These are phyloP conservation scores for Chrysosphaeria jannelii DNA, from an alignment of 2,329 filamentous ascomycete species.

Conservation along the genomic window DNA sequence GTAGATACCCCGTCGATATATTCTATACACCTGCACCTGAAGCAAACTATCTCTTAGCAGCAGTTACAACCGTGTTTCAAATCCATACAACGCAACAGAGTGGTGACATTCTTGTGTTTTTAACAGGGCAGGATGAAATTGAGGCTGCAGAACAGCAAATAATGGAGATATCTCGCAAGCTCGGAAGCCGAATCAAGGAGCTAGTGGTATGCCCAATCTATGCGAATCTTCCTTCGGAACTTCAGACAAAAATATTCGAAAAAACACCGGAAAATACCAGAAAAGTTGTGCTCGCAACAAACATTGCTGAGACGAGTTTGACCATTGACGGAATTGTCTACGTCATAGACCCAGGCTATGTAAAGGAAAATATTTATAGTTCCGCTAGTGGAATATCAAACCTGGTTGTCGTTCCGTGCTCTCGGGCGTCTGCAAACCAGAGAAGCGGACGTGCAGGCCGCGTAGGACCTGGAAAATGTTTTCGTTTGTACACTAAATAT, in stretches of 20 bases:
- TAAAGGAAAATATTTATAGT: constrained; percentile 88
- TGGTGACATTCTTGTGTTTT: constrained; percentile 79
- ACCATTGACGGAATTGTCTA: constrained; percentile 93
- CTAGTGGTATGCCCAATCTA: constrained; percentile 85
- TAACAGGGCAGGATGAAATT: constrained; percentile 92
- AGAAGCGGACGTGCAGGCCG: constrained; percentile 76
- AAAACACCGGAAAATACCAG: constrained; percentile 60
- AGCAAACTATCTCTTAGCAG: constrained; percentile 74
- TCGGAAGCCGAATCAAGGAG: constrained; percentile 60
- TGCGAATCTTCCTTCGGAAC: constrained; percentile 65
- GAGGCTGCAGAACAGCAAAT: constrained; percentile 64
- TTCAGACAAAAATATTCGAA: constrained; percentile 84
- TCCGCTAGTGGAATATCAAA: constrained; percentile 79
- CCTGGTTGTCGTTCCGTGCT: constrained; percentile 70
- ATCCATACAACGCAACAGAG: constrained; percentile 66
- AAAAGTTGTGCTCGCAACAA: constrained; percentile 83
- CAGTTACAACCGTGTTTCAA: constrained; percentile 80
- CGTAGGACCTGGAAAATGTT: constrained; percentile 76
- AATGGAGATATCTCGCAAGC: constrained; percentile 57
- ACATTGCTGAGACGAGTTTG: constrained; percentile 86
- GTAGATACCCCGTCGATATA: constrained; percentile 68
- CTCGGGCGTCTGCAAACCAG: constrained; percentile 75
- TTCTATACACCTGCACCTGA: constrained; percentile 78
- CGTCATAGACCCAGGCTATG: constrained; percentile 83
- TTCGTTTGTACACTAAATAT: constrained; percentile 77